Percentiles rank a stretch among this genome's conserved stretches.
phyloP scores from a whole-genome alignment of 164 flowering plant genomes.

The Chimonanthus praecox region DNA sequence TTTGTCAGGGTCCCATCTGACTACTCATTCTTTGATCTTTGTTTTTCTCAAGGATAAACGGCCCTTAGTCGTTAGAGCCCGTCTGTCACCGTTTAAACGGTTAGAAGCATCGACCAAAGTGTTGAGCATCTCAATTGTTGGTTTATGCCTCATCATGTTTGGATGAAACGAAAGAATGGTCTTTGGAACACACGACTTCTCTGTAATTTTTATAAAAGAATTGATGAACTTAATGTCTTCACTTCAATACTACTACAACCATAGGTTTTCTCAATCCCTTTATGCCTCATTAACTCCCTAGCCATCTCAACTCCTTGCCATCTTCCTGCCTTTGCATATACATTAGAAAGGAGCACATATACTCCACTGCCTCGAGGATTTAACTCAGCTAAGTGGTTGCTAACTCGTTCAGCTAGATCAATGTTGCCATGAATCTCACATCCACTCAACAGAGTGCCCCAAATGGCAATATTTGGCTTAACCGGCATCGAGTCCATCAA shows the following conservation, averaged over 20 bases:
- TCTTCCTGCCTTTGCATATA: constrained; percentile 25
- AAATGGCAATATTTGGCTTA: constrained; percentile 16
- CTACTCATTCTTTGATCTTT: too few relatives aligned
- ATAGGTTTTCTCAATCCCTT: constrained; percentile 11
- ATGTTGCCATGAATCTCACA: constrained; percentile 22
- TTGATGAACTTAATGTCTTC: constrained; percentile 3
- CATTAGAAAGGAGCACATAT: constrained; percentile 28
- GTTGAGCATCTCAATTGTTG: too few relatives aligned
- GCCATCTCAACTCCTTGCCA: constrained; percentile 23
- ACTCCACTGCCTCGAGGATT: constrained; percentile 17
- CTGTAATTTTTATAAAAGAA: not conserved
- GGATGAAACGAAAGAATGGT: not conserved
- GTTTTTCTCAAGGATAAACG: too few relatives aligned
- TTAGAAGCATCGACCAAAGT: too few relatives aligned
- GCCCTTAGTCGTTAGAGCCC: too few relatives aligned
- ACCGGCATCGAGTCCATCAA: constrained; percentile 21
- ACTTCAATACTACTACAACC: constrained; percentile 21
- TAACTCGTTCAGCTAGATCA: constrained; percentile 12
- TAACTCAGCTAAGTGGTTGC: constrained; percentile 12
- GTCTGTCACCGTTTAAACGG: too few relatives aligned
- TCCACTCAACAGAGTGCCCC: constrained; percentile 27
- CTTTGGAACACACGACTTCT: too few relatives aligned
- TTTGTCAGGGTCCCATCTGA: too few relatives aligned
- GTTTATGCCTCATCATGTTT: not conserved
- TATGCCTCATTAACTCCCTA: constrained; percentile 21